Conservation (phyloP, 192 early-diverging fungal genomes). For the Obelidium mucronatum region DNA sequence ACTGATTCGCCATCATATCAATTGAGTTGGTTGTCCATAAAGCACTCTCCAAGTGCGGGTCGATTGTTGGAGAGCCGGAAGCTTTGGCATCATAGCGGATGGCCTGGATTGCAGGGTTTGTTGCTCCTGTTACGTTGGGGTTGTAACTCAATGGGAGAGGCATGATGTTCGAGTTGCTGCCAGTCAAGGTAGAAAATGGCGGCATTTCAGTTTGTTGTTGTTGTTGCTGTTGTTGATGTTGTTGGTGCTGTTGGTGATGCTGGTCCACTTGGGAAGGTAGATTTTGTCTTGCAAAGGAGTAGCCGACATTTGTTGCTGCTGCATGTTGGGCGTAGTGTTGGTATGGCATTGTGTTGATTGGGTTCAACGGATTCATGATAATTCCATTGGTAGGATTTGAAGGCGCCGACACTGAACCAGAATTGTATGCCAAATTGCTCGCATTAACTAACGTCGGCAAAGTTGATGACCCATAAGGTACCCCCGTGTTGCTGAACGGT, state of each 20-base stretch:
- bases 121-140: neutral
- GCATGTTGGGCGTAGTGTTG: neutral
- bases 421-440: too few relatives aligned
- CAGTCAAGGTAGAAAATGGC: slow-evolving; percentile 3
- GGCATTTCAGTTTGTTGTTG: neutral
- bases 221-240: neutral
- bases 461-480: neutral
- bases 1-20: too few relatives aligned
- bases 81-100: neutral
- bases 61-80: neutral
- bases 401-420: too few relatives aligned
- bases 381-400: too few relatives aligned
- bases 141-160: neutral
- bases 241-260: neutral
- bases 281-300: neutral
- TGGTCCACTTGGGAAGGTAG: neutral
- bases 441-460: too few relatives aligned
- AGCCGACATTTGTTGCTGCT: neutral
- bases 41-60: neutral
- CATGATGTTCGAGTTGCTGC: neutral
- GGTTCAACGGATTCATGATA: too few relatives aligned
- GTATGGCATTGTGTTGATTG: too few relatives aligned
- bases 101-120: neutral
- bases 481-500: neutral
- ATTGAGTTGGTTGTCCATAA: too few relatives aligned